Evolutionary conservation across 2,329 filamentous ascomycete species (phyloP), one percentile per base, ranked within the genome.

Genomic region (Chrysoporthe puriensis): DNA sequence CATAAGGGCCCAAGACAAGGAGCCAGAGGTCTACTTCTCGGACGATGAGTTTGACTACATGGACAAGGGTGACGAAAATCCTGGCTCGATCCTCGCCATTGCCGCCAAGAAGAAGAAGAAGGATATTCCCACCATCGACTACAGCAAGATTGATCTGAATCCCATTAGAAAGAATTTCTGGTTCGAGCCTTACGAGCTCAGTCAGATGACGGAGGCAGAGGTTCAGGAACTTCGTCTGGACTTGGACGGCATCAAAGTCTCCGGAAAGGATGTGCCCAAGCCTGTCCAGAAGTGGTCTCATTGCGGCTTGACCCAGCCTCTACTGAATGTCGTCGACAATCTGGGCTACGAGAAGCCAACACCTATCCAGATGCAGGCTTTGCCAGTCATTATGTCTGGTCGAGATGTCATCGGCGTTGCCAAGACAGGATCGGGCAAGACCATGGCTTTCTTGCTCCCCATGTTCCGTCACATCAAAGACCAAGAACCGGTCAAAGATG

Each of bases 381-480:
- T 98, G 69, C 96, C 96, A 1, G 90, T 94, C 11, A 92, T 97
- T 74, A 97, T 98, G 92, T 97, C 94, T 40, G 96, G 96, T 11
- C 89, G 94, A 72, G 96, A 99, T 81, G 92, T 97, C 48, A 93
- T 99, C 71, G 96, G 94, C 72, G 94, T 99, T 64, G 96, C 96
- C 21, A 98, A 98, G 82, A 99, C 96, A 36, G 96, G 96, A 5
- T 98, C 96, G 36, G 96, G 96, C 77, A 99, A 99, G 82, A 99
- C 96, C 0, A 89, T 98, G 74, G 96, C 96, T 6, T 99, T 98
- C 77, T 81, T 97, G 42, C 86, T 99, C 57, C 96, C 96, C 48
- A 97, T 98, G 93, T 97, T 99, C 77, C 89, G 96, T 66, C 96
- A 99, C 77, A 97, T 98, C 81, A 96, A 95, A 79, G 96, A 98